Evolutionary conservation across 345 rosid species (phyloP).

Genomic region (Rhodamnia rubescens): DNA sequence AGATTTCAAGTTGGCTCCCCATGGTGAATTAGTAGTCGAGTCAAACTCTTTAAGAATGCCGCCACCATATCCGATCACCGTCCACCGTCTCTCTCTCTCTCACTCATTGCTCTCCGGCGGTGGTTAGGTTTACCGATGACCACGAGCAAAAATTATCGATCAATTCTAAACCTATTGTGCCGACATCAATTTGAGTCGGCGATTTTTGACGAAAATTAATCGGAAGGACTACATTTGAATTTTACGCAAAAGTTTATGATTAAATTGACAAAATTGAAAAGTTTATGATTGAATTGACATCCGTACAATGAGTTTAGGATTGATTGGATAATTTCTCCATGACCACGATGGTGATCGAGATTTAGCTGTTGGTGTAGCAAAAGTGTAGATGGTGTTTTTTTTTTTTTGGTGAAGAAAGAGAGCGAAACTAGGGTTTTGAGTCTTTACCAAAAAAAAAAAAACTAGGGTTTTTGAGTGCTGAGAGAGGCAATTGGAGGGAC

Average conservation of each 20-base stretch:
- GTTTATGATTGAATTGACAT: neutral
- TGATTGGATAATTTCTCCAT: neutral
- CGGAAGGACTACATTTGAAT: neutral
- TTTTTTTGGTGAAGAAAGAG: neutral
- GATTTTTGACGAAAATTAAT: fast-evolving
- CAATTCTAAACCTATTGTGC: neutral
- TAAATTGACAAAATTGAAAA: neutral
- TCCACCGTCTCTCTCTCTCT: neutral
- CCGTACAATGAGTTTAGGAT: fast-evolving
- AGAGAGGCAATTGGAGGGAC: neutral
- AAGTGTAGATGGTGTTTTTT: neutral
- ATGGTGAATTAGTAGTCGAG: neutral
- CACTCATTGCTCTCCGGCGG: neutral
- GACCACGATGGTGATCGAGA: neutral
- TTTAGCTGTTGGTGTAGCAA: neutral
- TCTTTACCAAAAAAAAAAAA: neutral
- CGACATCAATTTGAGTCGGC: fast-evolving
- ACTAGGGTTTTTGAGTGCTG: neutral
- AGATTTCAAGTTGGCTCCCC: neutral
- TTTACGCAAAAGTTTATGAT: neutral
- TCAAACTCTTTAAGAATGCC: neutral
- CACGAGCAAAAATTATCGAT: neutral
- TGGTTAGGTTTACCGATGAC: neutral
- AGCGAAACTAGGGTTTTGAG: neutral
- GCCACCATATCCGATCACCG: neutral